Conservation (phyloP, 345 rosid species). For the Lumnitzera littorea region DNA sequence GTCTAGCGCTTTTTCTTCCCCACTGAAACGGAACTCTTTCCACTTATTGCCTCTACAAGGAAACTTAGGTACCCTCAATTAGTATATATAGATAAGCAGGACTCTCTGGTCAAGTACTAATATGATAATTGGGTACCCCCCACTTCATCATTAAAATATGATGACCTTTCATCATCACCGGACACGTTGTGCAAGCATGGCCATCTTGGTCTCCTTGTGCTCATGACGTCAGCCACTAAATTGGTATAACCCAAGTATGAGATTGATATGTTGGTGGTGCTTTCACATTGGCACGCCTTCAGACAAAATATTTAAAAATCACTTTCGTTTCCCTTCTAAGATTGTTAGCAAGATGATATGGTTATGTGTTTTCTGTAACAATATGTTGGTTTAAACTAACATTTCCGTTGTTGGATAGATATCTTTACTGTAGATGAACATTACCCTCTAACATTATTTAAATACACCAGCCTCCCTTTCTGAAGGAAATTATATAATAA, state of each 20-base stretch:
- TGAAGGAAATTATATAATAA: too few relatives aligned
- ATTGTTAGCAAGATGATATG: background rate
- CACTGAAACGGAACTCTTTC: slow-evolving; percentile 8
- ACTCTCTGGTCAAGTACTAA: slow-evolving; percentile 17
- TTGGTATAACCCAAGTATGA: slow-evolving; percentile 32
- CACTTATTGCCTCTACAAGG: slow-evolving; percentile 23
- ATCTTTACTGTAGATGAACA: too few relatives aligned
- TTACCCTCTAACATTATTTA: too few relatives aligned
- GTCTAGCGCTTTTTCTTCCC: background rate
- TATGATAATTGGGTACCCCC: slow-evolving; percentile 8
- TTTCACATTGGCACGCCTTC: slow-evolving; percentile 30
- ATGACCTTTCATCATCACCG: slow-evolving; percentile 38
- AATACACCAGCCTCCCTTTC: too few relatives aligned
- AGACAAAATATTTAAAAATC: background rate
- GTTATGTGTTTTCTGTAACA: background rate
- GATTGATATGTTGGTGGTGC: slow-evolving; percentile 46
- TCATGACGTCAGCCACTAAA: slow-evolving; percentile 62
- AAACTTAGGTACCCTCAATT: slow-evolving; percentile 15
- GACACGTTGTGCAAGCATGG: slow-evolving; percentile 48
- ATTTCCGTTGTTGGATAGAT: too few relatives aligned
- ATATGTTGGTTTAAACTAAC: background rate
- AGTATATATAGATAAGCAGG: slow-evolving; percentile 30
- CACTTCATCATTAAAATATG: slow-evolving; percentile 24
- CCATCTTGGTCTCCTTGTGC: slow-evolving; percentile 28
- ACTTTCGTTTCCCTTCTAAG: background rate